Conservation (phyloP, 108 stramenopile genomes). For the Conticribra weissflogii region DNA sequence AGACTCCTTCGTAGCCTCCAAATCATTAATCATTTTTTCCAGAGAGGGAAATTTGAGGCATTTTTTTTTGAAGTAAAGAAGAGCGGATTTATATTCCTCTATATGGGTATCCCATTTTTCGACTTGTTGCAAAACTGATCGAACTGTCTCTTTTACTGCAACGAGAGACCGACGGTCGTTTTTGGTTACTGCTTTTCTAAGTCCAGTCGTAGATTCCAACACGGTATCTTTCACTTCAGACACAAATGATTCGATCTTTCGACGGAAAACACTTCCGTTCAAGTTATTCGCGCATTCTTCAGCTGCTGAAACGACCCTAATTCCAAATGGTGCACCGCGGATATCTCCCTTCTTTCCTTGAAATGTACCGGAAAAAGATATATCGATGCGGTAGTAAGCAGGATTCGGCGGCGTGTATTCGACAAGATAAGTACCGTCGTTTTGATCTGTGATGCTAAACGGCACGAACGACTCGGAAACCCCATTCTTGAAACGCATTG, state of each 20-base stretch:
- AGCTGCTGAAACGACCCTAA: constrained; percentile 7
- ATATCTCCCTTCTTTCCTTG: constrained; percentile 61
- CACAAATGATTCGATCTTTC: constrained; percentile 38
- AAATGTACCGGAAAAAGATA: constrained; percentile 81
- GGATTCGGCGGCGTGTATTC: constrained; percentile 48
- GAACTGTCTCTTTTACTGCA: constrained; percentile 58
- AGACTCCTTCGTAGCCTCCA: constrained; percentile 47
- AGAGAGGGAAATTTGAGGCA: constrained; percentile 28
- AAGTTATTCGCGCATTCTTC: constrained; percentile 41
- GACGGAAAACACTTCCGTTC: constrained; percentile 50
- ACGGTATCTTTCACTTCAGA: constrained; percentile 59
- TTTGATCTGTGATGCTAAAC: constrained; percentile 42
- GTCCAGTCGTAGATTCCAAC: constrained; percentile 47
- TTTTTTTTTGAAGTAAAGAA: constrained; percentile 50
- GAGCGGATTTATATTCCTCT: constrained; percentile 43
- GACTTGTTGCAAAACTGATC: constrained; percentile 21
- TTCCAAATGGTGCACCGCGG: constrained; percentile 68
- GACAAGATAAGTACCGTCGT: constrained; percentile 76
- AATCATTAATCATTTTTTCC: constrained; percentile 50
- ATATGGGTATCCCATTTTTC: constrained; percentile 36
- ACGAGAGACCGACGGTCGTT: constrained; percentile 55
- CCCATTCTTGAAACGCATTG: constrained; percentile 30
- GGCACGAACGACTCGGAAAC: constrained; percentile 3
- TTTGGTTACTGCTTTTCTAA: constrained; percentile 45
- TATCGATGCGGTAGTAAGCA: constrained; percentile 57